These are phyloP conservation scores for Arthrobotrys sphaeroides DNA, from an alignment of 2,329 filamentous ascomycete species.

Conservation along the genomic window DNA sequence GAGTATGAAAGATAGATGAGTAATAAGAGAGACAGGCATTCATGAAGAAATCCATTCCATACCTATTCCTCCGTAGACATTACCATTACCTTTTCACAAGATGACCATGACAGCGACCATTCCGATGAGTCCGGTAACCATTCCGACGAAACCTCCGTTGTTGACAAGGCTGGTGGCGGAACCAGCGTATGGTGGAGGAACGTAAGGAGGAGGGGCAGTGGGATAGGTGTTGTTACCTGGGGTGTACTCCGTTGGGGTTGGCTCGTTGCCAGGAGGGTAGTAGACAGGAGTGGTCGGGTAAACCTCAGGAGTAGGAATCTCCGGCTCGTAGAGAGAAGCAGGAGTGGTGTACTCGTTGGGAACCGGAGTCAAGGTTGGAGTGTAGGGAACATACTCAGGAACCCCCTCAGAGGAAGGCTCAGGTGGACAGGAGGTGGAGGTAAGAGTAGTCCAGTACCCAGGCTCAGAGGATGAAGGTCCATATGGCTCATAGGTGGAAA, in stretches of 20 bases:
- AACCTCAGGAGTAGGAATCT: conserved; percentile 27
- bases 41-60: conserved; percentile 7
- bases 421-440: conserved; percentile 37
- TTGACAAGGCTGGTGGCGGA: conserved; percentile 41
- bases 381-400: conserved; percentile 38
- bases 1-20: background rate
- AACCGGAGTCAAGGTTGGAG: conserved; percentile 44
- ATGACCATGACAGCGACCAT: conserved; percentile 44
- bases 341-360: conserved; percentile 43
- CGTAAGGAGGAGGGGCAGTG: conserved; percentile 33
- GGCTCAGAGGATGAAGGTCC: conserved; percentile 12
- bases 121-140: conserved; percentile 34
- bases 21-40: conserved; percentile 8
- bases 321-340: conserved; percentile 36
- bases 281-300: conserved; percentile 38
- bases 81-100: conserved; percentile 29
- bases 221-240: conserved; percentile 36
- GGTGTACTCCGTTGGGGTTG: conserved; percentile 15
- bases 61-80: background rate
- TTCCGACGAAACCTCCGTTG: conserved; percentile 45
- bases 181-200: conserved; percentile 39
- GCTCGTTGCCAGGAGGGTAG: conserved; percentile 37
- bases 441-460: conserved; percentile 20
- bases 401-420: conserved; percentile 14
- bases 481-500: conserved; percentile 22